phyloP scores from a whole-genome alignment of 768 basidiomycete genomes.

The Tulasnella calospora region DNA sequence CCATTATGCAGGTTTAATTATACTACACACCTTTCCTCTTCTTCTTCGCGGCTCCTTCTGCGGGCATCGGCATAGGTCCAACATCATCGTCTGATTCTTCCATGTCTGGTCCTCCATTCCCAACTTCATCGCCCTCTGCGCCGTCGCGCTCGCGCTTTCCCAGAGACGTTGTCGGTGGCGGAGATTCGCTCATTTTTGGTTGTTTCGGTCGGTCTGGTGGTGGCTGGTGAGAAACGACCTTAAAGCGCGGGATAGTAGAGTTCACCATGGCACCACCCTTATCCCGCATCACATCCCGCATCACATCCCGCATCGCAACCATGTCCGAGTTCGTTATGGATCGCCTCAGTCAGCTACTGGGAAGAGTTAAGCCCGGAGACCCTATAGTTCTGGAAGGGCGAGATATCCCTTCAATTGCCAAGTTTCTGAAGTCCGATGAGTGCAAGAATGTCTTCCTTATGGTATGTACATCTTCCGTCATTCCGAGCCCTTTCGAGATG shows the following conservation, averaged over 20 bases:
- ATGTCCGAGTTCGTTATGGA: neutral
- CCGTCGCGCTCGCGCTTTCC: conserved; percentile 58
- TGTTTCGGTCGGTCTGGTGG: neutral
- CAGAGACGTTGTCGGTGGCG: conserved; percentile 40
- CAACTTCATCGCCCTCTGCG: conserved; percentile 32
- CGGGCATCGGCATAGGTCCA: conserved; percentile 83
- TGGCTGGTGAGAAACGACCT: neutral
- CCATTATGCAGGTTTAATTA: conserved; percentile 32
- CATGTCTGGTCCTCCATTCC: conserved; percentile 17
- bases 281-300: too few relatives aligned
- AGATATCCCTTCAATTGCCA: conserved; percentile 42
- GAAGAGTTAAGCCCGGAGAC: neutral
- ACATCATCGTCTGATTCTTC: conserved; percentile 69
- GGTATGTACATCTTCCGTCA: conserved; percentile 44
- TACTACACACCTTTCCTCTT: conserved; percentile 66
- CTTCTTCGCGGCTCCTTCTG: conserved; percentile 54
- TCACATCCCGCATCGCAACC: neutral
- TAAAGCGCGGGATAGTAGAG: conserved; percentile 1
- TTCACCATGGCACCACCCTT: neutral
- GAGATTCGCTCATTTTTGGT: conserved; percentile 20
- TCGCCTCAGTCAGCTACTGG: conserved; percentile 1
- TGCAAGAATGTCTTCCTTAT: conserved; percentile 70
- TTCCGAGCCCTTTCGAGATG: neutral
- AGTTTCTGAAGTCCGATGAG: conserved; percentile 61
- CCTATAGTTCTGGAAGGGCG: conserved; percentile 19